Percentiles rank a stretch among this genome's conserved stretches.
Conservation (phyloP, 768 basidiomycete species). For the Termitomyces sp. region DNA sequence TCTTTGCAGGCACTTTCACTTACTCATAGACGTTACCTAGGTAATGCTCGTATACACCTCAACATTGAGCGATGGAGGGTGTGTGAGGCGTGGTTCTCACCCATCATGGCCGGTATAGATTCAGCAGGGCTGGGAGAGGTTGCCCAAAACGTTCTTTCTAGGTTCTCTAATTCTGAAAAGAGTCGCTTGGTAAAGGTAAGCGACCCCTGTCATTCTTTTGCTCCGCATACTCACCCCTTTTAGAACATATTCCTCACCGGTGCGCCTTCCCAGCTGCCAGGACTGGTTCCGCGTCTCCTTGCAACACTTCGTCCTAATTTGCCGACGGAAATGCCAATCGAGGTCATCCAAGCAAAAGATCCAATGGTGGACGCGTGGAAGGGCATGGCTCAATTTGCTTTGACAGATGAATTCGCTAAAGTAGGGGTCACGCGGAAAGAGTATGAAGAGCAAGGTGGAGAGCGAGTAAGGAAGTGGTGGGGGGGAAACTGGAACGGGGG, state of each 20-base stretch:
- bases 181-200: constrained; percentile 68
- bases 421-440: constrained; percentile 70
- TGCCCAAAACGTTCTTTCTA: constrained; percentile 72
- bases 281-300: constrained; percentile 63
- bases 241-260: constrained; percentile 93
- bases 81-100: constrained; percentile 90
- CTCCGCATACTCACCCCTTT: not conserved
- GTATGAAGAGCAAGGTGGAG: constrained; percentile 88
- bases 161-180: constrained; percentile 67
- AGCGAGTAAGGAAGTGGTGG: constrained; percentile 86
- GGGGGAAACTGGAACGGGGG: constrained; percentile 82
- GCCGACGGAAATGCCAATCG: constrained; percentile 74
- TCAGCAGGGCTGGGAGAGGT: constrained; percentile 94
- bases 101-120: constrained; percentile 91
- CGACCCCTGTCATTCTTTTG: not conserved
- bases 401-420: constrained; percentile 45
- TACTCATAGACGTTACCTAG: constrained; percentile 21
- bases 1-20: not conserved
- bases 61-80: constrained; percentile 89
- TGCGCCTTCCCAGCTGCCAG: constrained; percentile 68
- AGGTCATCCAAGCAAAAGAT: constrained; percentile 59
- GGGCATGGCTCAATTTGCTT: constrained; percentile 81
- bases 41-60: constrained; percentile 76
- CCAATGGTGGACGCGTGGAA: constrained; percentile 80
- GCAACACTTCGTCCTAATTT: constrained; percentile 77